Conservation (phyloP, 805 yeast species). For the Zygoascus flipseniorum region DNA sequence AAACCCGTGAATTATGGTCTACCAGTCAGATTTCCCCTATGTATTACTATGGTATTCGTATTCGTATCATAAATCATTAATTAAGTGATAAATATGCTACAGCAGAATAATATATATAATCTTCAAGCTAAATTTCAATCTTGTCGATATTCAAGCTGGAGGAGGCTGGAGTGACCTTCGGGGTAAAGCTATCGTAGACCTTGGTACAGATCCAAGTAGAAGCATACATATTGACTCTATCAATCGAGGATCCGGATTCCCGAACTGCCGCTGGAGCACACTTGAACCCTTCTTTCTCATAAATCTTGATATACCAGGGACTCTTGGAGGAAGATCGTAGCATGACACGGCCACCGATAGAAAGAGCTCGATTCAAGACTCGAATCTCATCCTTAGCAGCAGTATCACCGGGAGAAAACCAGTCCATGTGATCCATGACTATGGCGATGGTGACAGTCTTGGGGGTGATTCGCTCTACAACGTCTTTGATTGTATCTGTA, state of each 20-base stretch:
- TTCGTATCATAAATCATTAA: not conserved
- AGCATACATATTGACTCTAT: constrained; percentile 80
- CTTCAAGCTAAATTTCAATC: not conserved
- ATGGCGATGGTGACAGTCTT: constrained; percentile 66
- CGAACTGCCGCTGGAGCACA: constrained; percentile 67
- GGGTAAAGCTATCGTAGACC: not conserved
- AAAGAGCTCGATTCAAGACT: constrained; percentile 54
- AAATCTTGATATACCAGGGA: constrained; percentile 72
- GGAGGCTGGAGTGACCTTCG: not conserved
- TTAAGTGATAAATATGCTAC: not conserved
- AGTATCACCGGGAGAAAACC: constrained; percentile 54
- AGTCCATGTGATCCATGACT: constrained; percentile 89
- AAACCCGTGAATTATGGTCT: too few relatives aligned
- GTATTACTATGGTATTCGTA: too few relatives aligned
- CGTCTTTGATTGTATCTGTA: constrained; percentile 72
- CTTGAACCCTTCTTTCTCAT: constrained; percentile 57
- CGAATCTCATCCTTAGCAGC: constrained; percentile 61
- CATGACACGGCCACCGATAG: constrained; percentile 64
- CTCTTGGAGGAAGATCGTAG: constrained; percentile 62
- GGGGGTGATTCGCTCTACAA: constrained; percentile 53
- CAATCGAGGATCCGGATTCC: constrained; percentile 55
- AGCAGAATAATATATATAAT: not conserved
- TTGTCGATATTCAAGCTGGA: not conserved
- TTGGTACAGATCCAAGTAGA: constrained; percentile 81
- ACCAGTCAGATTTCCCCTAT: too few relatives aligned